Evolutionary conservation across 768 basidiomycete species (phyloP), one percentile per base, ranked within the genome.

Genomic region (Lentinula lateritia): DNA sequence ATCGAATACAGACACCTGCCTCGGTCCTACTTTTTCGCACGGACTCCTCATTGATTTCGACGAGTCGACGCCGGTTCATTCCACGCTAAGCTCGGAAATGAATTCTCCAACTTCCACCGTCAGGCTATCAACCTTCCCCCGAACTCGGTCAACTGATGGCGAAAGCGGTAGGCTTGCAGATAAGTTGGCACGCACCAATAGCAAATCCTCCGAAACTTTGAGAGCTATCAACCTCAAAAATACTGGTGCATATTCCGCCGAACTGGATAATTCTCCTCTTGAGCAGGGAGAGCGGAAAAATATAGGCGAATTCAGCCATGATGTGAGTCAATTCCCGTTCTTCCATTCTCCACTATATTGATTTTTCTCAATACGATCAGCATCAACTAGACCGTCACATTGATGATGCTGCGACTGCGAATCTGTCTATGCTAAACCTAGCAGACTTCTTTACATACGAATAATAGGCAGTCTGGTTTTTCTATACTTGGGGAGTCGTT

Each of bases 21-120:
- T 20, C 16, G 18, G 38, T 8, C 34, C 65, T 57, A 52, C 63
- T 18, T 72, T 75, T 67, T 78, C 80, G 13, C 81, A 86, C 65
- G 85, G 83, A 2, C 68, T 84, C 20, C 71, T 86, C 34, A 86
- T 87, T 62, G 82, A 87, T 70, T 71, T 86, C 18, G 78, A 81
- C 34, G 83, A 82, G 50, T 72, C 71, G 35, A 73, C 76, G 5
- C 71, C 68, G 13, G 18, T 32, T 13, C 56, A 58, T n/a, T 46
- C 43, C 45, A 41, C 56, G 10, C 38, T 48, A 12, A 50, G 32
- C 16, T 59, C 45, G 13, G 28, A 36, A 18, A 48, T 12, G 58
- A 50, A 39, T 16, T 50, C 58, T 1, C 45, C 38, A 23, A 39
- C 56, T 43, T 58, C 23, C 12, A 45, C 55, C 12, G 41, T 43